Evolutionary conservation across 2,329 filamentous ascomycete species (phyloP), one percentile per base, ranked within the genome.

Genomic region (Sclerotinia minor): DNA sequence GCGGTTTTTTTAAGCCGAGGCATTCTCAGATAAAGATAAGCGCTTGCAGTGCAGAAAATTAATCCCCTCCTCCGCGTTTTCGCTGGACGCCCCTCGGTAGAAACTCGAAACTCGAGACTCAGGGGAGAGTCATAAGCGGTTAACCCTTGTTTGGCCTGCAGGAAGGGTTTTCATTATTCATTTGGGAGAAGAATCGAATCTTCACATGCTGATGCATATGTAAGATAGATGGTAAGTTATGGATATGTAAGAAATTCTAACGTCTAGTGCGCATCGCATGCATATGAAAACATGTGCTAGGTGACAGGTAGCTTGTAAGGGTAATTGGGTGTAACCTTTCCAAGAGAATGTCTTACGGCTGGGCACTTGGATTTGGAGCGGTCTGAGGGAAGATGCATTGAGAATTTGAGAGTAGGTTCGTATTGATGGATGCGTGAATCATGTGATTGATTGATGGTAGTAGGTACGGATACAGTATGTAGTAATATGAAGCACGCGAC

Each of bases 1-100:
- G 29, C 29, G 32, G 32, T 35, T 9, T 32, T 32, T n/a, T 0
- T 41, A 26, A 50, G 59, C 59, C 59, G 59, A 61, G 59, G 59
- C 44, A 49, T 60, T 19, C n/a, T n/a, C n/a, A n/a, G n/a, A n/a
- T n/a, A n/a, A n/a, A 17, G 29, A 32, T 49, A 29, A 26, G 32
- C 58, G 13, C 38, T 17, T 35, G 3, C 19, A 19, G 21, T 35
- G 3, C 19, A 19, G 21, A 49, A 49, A 35, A 35, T 61, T 8
- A 24, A 50, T 61, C 58, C 29, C 45, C 44, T 61, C 45, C 45
- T 61, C 58, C 58, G 58, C 58, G 5, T 61, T 49, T 35, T 54
- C n/a, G 35, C 38, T 41, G 7, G 6, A 13, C 13, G 17, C 53
- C 38, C 41, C 57, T 59, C 57, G 57, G 41, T 21, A 59, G 24